Evolutionary conservation across 2,329 filamentous ascomycete species (phyloP), one percentile per base, ranked within the genome.

Genomic region (Xylaria sp.): DNA sequence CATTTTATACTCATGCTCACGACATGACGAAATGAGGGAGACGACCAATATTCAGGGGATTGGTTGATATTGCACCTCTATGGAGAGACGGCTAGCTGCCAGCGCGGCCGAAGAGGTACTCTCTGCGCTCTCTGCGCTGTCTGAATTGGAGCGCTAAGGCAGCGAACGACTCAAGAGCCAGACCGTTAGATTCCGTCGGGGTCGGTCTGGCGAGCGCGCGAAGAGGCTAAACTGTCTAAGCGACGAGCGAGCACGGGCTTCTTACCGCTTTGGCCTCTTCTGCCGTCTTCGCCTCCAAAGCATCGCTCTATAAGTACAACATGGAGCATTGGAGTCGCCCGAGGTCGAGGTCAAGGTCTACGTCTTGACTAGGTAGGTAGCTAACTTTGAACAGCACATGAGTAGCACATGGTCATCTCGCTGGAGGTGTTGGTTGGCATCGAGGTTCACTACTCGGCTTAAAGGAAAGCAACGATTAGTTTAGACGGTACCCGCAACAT

Each of bases 161-260:
- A 42, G 22, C 11, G 25, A 61, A 27, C 17, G 31, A 49, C 15
- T 5, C 31, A 36, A 45, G 15, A 51, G 33, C 47, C n/a, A 17
- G 2, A 39, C 44, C 20, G 9, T 25, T 17, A 42, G 15, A 51
- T 29, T 27, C 31, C 31, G 9, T 36, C 20, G 22, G 25, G 55
- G 11, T 25, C 39, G 42, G 20, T 13, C 20, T 44, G 42, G 27
- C 25, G 55, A 25, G 39, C 11, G 2, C 5, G 17, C 11, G 38
- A 42, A 42, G 39, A 47, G 55, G 55, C 27, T 42, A 27, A 38
- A 13, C 15, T 22, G 44, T 58, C 27, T 33, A 38, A 49, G 42
- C 55, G 29, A 49, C 44, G 17, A n/a, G 31, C 31, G 31, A 45
- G 20, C 39, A 13, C 55, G 42, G 55, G 31, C 17, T 25, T 38